Conservation (phyloP, 306 rosid species). For the Argentina anserina region DNA sequence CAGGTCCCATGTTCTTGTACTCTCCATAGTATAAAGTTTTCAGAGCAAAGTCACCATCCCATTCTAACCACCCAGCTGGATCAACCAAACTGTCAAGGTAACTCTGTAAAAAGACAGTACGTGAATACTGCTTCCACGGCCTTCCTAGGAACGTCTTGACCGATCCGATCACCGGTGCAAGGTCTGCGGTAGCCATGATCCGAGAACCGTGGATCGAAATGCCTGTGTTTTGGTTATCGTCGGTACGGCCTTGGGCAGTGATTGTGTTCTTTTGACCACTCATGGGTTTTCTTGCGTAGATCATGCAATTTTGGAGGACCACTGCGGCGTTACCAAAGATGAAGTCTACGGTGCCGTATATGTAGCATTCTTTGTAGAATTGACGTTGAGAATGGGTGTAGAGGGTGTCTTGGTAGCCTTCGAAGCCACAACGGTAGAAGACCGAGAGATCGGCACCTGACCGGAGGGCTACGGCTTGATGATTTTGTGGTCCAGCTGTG, state of each 20-base stretch:
- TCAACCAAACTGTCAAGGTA: constrained; percentile 37
- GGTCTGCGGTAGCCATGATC: constrained; percentile 40
- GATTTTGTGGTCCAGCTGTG: constrained; percentile 52
- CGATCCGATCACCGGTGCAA: constrained; percentile 21
- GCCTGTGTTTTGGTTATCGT: constrained; percentile 50
- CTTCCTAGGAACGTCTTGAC: constrained; percentile 44
- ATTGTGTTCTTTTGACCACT: constrained; percentile 34
- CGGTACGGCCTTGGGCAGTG: constrained; percentile 54
- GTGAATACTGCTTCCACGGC: constrained; percentile 52
- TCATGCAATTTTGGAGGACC: constrained; percentile 45
- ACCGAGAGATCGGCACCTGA: constrained; percentile 50
- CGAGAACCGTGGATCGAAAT: constrained; percentile 39
- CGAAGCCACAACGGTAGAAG: constrained; percentile 50
- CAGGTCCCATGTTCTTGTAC: constrained; percentile 44
- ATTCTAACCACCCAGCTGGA: constrained; percentile 55
- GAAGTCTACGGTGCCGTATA: constrained; percentile 54
- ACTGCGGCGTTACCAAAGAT: constrained; percentile 57
- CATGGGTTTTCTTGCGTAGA: constrained; percentile 45
- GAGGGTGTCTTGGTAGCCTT: constrained; percentile 63
- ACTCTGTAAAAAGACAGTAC: constrained; percentile 37
- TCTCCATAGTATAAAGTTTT: constrained; percentile 53
- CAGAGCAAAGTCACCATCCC: constrained; percentile 50
- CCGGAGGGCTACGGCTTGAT: constrained; percentile 59
- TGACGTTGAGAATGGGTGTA: constrained; percentile 54
- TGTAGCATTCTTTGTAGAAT: constrained; percentile 52